Conservation (phyloP, 1,284 basidiomycete species). For the Boletus semigastroideus region DNA sequence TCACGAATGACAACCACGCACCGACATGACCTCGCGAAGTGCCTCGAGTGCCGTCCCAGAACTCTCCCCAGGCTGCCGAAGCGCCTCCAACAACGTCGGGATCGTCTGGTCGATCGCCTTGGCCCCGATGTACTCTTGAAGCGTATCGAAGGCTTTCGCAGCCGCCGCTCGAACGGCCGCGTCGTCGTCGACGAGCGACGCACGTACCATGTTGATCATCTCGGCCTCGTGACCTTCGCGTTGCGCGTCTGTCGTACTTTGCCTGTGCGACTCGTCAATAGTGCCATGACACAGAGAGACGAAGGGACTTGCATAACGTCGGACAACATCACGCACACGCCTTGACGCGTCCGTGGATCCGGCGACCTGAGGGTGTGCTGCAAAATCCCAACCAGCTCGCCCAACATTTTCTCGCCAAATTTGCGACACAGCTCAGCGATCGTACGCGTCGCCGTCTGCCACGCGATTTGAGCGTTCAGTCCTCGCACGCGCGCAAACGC, state of each 20-base stretch:
- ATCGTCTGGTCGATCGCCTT: slow-evolving; percentile 97
- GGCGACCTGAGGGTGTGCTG: slow-evolving; percentile 69
- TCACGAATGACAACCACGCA: slow-evolving; percentile 40
- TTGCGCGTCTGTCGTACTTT: slow-evolving; percentile 83
- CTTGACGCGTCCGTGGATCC: slow-evolving; percentile 79
- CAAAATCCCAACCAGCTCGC: slow-evolving; percentile 81
- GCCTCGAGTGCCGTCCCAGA: slow-evolving; percentile 96
- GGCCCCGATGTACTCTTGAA: slow-evolving; percentile 88
- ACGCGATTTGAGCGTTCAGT: neutral
- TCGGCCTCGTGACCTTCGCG: slow-evolving; percentile 90
- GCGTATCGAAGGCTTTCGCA: slow-evolving; percentile 90
- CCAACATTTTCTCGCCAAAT: slow-evolving; percentile 91
- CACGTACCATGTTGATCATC: slow-evolving; percentile 82
- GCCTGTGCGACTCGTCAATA: slow-evolving; percentile 42
- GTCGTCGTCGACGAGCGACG: slow-evolving; percentile 88
- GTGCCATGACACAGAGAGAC: neutral
- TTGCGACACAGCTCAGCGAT: slow-evolving; percentile 91
- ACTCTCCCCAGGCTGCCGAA: slow-evolving; percentile 85
- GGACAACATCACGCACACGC: slow-evolving; percentile 85
- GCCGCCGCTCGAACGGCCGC: slow-evolving; percentile 88
- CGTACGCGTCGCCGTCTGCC: slow-evolving; percentile 82
- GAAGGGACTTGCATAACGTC: slow-evolving; percentile 74
- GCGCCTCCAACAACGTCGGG: slow-evolving; percentile 90
- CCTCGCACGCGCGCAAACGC: neutral
- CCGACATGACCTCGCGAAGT: slow-evolving; percentile 91